phyloP scores from a whole-genome alignment of 345 rosid genomes.

The Eucalyptus pauciflora region DNA sequence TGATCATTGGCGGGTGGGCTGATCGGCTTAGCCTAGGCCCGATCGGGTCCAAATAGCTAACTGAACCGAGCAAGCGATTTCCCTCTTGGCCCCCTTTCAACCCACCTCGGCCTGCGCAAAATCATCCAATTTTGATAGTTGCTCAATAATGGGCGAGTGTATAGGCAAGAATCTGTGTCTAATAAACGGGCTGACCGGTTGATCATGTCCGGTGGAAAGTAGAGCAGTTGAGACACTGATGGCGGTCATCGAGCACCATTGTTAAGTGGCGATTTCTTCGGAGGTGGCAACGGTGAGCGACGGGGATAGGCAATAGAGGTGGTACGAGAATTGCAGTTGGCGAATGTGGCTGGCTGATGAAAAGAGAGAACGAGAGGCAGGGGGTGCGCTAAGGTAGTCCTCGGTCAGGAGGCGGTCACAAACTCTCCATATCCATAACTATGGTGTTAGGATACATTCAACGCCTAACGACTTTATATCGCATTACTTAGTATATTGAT shows the following conservation, averaged over 20 bases:
- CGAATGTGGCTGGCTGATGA: too few relatives aligned
- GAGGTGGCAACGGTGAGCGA: background rate
- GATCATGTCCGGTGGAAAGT: background rate
- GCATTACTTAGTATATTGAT: background rate
- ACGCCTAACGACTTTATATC: background rate
- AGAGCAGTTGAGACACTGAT: background rate
- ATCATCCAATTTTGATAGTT: background rate
- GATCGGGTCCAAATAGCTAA: background rate
- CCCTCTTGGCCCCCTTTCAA: background rate
- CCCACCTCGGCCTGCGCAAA: background rate
- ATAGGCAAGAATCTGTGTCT: background rate
- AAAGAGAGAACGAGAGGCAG: too few relatives aligned
- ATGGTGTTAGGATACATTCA: accelerated
- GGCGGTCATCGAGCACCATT: background rate
- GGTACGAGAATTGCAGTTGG: too few relatives aligned
- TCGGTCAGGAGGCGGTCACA: too few relatives aligned
- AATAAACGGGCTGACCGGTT: background rate
- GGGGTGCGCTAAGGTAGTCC: accelerated
- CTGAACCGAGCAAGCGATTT: background rate
- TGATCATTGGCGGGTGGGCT: background rate
- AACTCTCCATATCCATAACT: too few relatives aligned
- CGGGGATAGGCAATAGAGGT: too few relatives aligned
- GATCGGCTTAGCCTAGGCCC: background rate
- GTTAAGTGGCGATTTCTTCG: background rate
- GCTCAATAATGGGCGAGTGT: background rate